These are phyloP conservation scores for Blastocystis sp. DNA, from an alignment of 352 stramenopile species.

Conservation along the genomic window DNA sequence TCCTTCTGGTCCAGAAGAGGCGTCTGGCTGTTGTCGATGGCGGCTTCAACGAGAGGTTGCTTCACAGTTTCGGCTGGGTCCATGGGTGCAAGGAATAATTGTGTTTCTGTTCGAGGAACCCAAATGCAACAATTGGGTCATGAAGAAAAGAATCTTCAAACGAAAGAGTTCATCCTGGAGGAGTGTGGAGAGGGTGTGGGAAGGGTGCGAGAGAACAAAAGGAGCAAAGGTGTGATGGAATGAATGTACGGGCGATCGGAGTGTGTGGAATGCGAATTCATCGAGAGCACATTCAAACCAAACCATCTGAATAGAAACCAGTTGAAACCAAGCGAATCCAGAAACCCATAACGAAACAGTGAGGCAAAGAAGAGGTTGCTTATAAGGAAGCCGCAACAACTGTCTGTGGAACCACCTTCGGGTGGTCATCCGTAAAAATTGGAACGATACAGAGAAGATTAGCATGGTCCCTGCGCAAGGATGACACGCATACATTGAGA, in stretches of 20 bases:
- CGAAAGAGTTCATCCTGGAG: neutral
- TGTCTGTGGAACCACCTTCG: neutral
- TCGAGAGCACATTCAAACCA: neutral
- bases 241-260: too few relatives aligned
- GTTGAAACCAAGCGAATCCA: neutral
- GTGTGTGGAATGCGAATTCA: neutral
- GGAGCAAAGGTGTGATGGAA: neutral
- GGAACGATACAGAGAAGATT: slow-evolving; percentile 82
- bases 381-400: neutral
- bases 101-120: neutral
- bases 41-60: too few relatives aligned
- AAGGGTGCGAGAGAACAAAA: neutral
- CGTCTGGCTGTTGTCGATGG: neutral
- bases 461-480: slow-evolving; percentile 81
- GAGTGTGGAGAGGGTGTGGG: too few relatives aligned
- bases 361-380: neutral
- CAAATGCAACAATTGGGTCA: neutral
- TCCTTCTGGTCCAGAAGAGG: slow-evolving; percentile 15
- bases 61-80: neutral
- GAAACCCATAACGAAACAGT: neutral
- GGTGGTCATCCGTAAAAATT: slow-evolving; percentile 62
- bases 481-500: slow-evolving; percentile 82
- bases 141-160: too few relatives aligned
- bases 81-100: neutral
- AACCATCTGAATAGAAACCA: neutral